Conservation (phyloP, 148 eudicot genomes). For the Amaranthus hypochondriacus region DNA sequence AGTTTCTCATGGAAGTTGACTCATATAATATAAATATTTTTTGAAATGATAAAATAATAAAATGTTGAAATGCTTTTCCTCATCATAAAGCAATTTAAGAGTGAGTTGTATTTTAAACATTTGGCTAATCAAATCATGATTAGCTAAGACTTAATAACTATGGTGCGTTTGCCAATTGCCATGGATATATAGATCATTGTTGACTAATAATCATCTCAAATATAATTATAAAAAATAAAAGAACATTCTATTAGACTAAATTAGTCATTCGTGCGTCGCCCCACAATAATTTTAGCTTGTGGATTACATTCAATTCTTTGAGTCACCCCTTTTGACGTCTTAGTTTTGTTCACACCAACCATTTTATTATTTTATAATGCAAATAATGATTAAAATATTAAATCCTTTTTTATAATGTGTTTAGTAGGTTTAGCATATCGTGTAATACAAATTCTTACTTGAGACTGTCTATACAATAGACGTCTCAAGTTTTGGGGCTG, state of each 20-base stretch:
- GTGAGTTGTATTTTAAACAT: slow-evolving; percentile 4
- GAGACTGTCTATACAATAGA: no score
- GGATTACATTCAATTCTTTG: background rate
- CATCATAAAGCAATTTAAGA: slow-evolving; percentile 5
- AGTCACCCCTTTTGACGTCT: slow-evolving; percentile 10
- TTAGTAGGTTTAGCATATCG: no score
- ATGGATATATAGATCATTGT: slow-evolving; percentile 2
- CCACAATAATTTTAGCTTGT: background rate
- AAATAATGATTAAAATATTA: no score
- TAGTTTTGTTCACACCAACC: background rate
- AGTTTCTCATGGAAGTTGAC: background rate
- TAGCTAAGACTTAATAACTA: slow-evolving; percentile 14
- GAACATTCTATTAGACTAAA: slow-evolving; percentile 11
- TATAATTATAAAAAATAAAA: background rate
- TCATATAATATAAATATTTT: background rate
- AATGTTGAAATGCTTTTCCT: slow-evolving; percentile 9
- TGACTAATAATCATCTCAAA: background rate
- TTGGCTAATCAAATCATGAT: slow-evolving; percentile 10
- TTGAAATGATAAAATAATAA: background rate
- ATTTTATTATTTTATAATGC: no score
- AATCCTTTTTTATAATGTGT: no score
- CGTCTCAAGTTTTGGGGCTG: no score
- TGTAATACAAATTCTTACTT: no score
- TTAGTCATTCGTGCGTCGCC: background rate
- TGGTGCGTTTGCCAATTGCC: slow-evolving; percentile 20